Percentiles rank a stretch among this genome's conserved stretches.
phyloP scores from a whole-genome alignment of 1,284 basidiomycete species.

The Lentinus polychrous region DNA sequence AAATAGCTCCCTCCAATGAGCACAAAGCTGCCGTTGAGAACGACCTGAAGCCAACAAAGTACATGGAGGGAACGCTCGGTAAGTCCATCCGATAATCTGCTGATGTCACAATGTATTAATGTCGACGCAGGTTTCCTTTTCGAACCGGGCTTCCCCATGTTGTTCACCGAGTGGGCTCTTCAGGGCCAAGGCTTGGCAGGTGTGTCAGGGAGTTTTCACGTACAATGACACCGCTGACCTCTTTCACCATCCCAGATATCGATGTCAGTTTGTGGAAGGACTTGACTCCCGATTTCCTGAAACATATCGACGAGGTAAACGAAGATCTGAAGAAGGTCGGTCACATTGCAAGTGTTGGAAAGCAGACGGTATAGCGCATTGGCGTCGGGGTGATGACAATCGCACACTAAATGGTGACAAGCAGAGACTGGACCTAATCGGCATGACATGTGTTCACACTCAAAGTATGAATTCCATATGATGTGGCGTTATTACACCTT shows the following conservation, averaged over 20 bases:
- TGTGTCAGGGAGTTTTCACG: neutral
- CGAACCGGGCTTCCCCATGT: slow-evolving; percentile 32
- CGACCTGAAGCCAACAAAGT: slow-evolving; percentile 41
- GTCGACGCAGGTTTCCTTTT: slow-evolving; percentile 58
- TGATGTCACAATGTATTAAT: neutral
- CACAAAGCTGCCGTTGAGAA: slow-evolving; percentile 47
- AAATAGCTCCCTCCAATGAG: slow-evolving; percentile 48
- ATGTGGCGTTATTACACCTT: too few species aligned
- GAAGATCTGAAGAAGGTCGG: slow-evolving; percentile 42
- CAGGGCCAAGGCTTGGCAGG: neutral
- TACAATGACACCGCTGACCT: neutral
- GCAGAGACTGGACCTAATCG: too few species aligned
- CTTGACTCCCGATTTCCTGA: slow-evolving; percentile 49
- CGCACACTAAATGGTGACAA: too few species aligned
- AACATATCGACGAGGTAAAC: slow-evolving; percentile 50
- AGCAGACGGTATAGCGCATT: too few species aligned
- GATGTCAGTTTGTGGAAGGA: slow-evolving; percentile 59
- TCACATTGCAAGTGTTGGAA: too few species aligned
- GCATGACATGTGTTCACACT: too few species aligned
- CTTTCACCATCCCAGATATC: slow-evolving; percentile 30
- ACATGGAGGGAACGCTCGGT: slow-evolving; percentile 49
- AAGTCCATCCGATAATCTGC: slow-evolving; percentile 9
- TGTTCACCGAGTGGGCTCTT: neutral
- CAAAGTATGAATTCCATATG: too few species aligned
- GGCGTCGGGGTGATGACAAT: too few species aligned